Evolutionary conservation across 2,329 filamentous ascomycete genomes (phyloP), one percentile per base, ranked within the genome.

Genomic region (Sporothrix variecibatus): DNA sequence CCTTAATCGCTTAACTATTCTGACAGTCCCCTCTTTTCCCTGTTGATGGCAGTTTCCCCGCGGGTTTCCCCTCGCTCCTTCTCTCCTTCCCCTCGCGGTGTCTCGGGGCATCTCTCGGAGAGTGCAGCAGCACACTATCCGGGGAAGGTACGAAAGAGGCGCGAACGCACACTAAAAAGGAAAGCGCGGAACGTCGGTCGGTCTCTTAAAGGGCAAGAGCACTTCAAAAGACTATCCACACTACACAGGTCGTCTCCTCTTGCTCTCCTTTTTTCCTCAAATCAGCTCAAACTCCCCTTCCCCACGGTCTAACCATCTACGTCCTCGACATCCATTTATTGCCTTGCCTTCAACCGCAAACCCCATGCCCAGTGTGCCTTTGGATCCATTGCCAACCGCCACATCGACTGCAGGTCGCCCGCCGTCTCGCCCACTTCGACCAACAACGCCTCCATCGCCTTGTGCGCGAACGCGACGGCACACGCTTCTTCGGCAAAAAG

Each of bases 401-500:
- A 77, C 82, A 84, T 83, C 0, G 80, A 76, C 73, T 67, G 67
- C 1, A 78, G 75, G 73, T 83, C 81, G 2, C 71, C 75, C 0
- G 79, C 78, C 0, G 76, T 69, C 2, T 78, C 76, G 0, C 83
- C 82, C 4, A 77, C 77, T 77, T 84, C 82, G 6, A 80, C 76
- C 43, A 76, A 76, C 40, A 83, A 43, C 11, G 81, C 82, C 6
- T 77, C 80, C 1, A 77, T 79, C 2, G 83, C 83, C 51, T 76
- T 69, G 1, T n/a, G 28, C 2, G 82, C 83, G 73, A 81, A 82
- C 72, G 77, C 76, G 1, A 71, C 76, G 0, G 82, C 80, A 73
- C 78, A 77, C 46, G 78, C 78, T 74, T 80, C 80, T 40, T 81
- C 78, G 15, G 80, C 82, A 73, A 83, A 82, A 71, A 83, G 78